Percentiles rank a stretch among this genome's conserved stretches.
These are phyloP conservation scores for Fragaria iinumae DNA, from an alignment of 306 rosid species.

Conservation along the genomic window DNA sequence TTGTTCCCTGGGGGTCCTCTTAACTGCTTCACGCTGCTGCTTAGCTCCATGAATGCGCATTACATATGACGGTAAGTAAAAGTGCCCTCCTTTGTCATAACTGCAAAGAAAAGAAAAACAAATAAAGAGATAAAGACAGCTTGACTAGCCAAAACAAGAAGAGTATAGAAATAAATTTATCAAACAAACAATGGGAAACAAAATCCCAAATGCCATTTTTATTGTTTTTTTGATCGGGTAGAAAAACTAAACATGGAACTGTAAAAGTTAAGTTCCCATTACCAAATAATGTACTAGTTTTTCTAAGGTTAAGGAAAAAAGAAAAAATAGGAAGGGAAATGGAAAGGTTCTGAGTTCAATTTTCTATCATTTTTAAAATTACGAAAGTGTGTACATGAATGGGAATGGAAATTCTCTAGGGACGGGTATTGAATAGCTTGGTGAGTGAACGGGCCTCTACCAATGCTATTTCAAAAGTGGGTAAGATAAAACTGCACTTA, in stretches of 20 bases:
- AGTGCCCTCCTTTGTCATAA: slow-evolving; percentile 91
- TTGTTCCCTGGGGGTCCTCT: slow-evolving; percentile 65
- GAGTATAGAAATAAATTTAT: neutral
- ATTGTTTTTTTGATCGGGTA: neutral
- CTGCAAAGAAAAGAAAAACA: slow-evolving; percentile 38
- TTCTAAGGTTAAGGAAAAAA: neutral
- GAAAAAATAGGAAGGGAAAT: neutral
- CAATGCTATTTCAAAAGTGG: neutral
- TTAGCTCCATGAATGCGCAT: slow-evolving; percentile 95
- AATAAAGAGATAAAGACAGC: neutral
- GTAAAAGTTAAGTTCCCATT: neutral
- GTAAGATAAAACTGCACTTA: neutral
- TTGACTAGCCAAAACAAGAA: slow-evolving; percentile 5
- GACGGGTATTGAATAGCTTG: neutral
- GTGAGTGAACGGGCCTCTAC: neutral
- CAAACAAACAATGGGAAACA: neutral
- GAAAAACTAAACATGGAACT: neutral
- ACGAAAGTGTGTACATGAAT: neutral
- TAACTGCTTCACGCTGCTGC: slow-evolving; percentile 90
- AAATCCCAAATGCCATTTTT: neutral
- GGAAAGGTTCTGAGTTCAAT: neutral
- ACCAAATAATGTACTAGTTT: neutral
- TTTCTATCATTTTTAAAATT: neutral
- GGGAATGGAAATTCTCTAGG: neutral
- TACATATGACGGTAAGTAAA: slow-evolving; percentile 76